A percentile compares a stretch with the other conserved stretches of the same genome.
Conservation (phyloP, 305 asterid species). For the Euphrasia arctica region DNA sequence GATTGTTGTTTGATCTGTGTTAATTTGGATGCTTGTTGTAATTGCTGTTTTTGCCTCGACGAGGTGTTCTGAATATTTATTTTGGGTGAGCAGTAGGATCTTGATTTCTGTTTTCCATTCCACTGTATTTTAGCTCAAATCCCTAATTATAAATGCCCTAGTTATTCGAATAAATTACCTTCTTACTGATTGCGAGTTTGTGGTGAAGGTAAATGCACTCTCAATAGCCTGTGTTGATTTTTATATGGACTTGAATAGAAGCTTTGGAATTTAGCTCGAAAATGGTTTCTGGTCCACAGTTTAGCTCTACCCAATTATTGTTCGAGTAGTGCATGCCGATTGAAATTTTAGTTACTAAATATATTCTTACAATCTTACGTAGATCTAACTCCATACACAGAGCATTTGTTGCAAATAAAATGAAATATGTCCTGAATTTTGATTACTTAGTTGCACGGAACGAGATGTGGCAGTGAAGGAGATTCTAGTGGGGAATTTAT, state of each 20-base stretch:
- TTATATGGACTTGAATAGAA: slow-evolving; percentile 23
- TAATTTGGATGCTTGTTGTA: neutral
- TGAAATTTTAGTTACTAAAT: neutral
- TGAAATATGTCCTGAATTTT: slow-evolving; percentile 7
- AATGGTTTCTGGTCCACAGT: slow-evolving; percentile 10
- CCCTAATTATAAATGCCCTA: slow-evolving; percentile 6
- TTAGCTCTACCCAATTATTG: neutral
- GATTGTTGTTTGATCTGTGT: neutral
- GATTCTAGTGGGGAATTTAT: neutral
- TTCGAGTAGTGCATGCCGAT: neutral
- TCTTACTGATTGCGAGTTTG: slow-evolving; percentile 15
- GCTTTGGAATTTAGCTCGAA: slow-evolving; percentile 18
- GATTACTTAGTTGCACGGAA: slow-evolving; percentile 8
- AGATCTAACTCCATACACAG: neutral
- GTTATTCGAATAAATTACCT: slow-evolving; percentile 28
- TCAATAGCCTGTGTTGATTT: slow-evolving; percentile 9
- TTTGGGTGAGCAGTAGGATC: neutral
- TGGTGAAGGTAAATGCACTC: slow-evolving; percentile 23
- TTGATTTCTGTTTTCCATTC: neutral
- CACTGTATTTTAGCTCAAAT: neutral
- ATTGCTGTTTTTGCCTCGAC: neutral
- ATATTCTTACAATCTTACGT: neutral
- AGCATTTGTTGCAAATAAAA: neutral
- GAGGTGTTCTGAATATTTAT: neutral
- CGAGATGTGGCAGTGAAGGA: no score